These are phyloP conservation scores for Stachybotrys echinatus DNA, from an alignment of 2,329 filamentous ascomycete species.

Conservation along the genomic window DNA sequence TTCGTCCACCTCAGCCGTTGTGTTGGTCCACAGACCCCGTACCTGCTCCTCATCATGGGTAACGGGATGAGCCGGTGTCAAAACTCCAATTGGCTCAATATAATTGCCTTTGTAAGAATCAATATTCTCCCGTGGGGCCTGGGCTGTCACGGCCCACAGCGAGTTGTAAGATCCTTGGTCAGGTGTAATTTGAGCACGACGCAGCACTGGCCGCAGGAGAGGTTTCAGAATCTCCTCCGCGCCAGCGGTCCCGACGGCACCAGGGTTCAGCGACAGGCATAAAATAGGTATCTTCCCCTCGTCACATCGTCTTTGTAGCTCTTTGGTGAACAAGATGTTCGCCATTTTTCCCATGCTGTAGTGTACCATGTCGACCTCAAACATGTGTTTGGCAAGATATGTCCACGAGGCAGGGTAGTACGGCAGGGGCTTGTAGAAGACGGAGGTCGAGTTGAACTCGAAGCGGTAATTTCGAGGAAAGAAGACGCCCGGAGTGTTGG, in stretches of 20 bases:
- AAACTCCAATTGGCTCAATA: background rate
- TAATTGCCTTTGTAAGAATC: background rate
- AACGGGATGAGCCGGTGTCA: background rate
- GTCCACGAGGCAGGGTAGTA: background rate
- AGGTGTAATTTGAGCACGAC: background rate
- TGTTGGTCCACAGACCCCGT: background rate
- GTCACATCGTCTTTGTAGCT: background rate
- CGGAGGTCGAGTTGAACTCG: conserved; percentile 7
- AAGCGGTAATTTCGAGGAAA: conserved; percentile 13
- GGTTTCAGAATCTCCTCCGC: background rate
- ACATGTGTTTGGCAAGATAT: background rate
- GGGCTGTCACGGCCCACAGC: background rate
- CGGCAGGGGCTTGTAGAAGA: background rate
- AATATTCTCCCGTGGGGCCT: background rate
- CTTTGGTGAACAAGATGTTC: background rate
- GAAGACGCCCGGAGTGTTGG: conserved; percentile 8
- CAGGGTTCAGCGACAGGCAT: background rate
- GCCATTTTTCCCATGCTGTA: background rate
- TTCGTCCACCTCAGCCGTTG: background rate
- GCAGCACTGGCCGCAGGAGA: background rate
- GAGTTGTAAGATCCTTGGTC: background rate
- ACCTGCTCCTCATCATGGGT: background rate
- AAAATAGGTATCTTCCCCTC: background rate
- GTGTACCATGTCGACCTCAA: background rate
- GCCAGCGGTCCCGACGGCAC: background rate